These are phyloP conservation scores for Ophiobolus disseminans DNA, from an alignment of 2,329 filamentous ascomycete genomes.

Conservation along the genomic window DNA sequence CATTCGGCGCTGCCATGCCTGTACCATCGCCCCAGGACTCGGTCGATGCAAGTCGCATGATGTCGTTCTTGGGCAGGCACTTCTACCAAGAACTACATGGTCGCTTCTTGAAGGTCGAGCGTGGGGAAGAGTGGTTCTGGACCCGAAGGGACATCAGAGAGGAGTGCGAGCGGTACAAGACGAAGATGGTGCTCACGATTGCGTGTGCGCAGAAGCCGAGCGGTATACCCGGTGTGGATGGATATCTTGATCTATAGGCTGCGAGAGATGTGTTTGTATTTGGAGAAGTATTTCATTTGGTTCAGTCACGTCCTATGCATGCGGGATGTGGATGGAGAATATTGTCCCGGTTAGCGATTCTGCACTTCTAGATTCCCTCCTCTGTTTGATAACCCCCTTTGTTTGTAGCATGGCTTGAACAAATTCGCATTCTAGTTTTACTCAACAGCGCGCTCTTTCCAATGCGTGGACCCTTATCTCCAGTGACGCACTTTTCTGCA, in stretches of 20 bases:
- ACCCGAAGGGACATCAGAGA: constrained; percentile 26
- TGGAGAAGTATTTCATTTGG: no score
- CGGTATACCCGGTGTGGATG: constrained; percentile 8
- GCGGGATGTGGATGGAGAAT: no score
- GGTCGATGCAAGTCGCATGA: constrained; percentile 31
- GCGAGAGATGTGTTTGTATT: no score
- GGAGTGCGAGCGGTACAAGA: constrained; percentile 32
- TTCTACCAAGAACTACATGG: constrained; percentile 35
- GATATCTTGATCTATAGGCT: constrained; percentile 29
- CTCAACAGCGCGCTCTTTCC: no score
- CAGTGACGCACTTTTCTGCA: no score
- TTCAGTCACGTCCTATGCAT: no score
- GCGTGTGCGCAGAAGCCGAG: constrained; percentile 31
- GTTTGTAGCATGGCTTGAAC: no score
- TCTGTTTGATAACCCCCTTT: no score
- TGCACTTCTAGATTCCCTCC: no score
- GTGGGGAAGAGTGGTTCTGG: constrained; percentile 40
- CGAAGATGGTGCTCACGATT: constrained; percentile 37
- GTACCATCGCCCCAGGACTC: constrained; percentile 26
- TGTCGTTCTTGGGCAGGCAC: constrained; percentile 34
- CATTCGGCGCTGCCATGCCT: constrained; percentile 11
- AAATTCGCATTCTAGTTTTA: no score
- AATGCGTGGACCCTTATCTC: no score
- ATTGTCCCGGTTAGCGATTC: no score
- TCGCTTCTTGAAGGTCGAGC: constrained; percentile 21